Conservation (phyloP, 169 alveolate species). For the Blepharisma undulans region DNA sequence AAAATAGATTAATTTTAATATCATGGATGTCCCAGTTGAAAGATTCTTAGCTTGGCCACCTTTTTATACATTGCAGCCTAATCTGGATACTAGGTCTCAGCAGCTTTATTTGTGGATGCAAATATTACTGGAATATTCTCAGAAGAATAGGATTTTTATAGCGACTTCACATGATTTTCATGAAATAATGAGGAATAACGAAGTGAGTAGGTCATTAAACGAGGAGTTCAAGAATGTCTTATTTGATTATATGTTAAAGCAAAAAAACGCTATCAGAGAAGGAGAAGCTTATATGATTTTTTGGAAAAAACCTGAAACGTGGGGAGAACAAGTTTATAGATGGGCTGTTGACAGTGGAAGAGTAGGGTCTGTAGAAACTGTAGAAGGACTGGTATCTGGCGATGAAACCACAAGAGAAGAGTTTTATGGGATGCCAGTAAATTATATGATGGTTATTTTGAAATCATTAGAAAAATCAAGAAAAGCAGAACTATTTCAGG, state of each 20-base stretch:
- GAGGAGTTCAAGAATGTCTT: slow-evolving; percentile 15
- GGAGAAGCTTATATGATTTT: not conserved
- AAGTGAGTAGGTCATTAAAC: slow-evolving; percentile 5
- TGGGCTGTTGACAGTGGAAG: slow-evolving; percentile 37
- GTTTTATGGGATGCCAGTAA: slow-evolving; percentile 36
- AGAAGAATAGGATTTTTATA: not conserved
- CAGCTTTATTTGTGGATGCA: slow-evolving; percentile 30
- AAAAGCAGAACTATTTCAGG: slow-evolving; percentile 33
- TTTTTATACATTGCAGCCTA: slow-evolving; percentile 40
- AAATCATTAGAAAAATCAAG: slow-evolving; percentile 24
- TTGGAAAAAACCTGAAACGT: slow-evolving; percentile 24
- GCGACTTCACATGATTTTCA: not conserved
- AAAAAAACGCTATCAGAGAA: not conserved
- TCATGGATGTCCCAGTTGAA: slow-evolving; percentile 36
- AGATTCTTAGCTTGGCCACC: slow-evolving; percentile 39
- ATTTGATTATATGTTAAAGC: slow-evolving; percentile 1
- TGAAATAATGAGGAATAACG: not conserved
- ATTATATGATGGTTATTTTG: not conserved
- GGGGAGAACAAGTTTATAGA: slow-evolving; percentile 25
- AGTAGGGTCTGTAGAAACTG: slow-evolving; percentile 35
- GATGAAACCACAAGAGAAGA: slow-evolving; percentile 13
- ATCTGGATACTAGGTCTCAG: slow-evolving; percentile 15
- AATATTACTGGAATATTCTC: not conserved
- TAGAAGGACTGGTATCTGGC: slow-evolving; percentile 38
- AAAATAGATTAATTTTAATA: not conserved